These are phyloP conservation scores for Phytophthora palmivora DNA, from an alignment of 352 stramenopile genomes.

Conservation along the genomic window DNA sequence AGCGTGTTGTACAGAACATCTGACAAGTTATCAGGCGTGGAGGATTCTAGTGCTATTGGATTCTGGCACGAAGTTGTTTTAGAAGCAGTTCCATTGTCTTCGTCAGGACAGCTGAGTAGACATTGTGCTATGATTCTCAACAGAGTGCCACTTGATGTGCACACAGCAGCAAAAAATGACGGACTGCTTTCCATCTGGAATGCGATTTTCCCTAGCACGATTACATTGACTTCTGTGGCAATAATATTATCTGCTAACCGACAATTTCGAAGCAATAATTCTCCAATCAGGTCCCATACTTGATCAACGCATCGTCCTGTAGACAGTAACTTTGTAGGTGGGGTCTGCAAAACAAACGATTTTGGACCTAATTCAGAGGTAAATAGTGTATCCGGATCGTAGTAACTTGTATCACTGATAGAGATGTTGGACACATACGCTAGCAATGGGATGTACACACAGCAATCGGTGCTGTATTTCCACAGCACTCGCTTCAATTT, in stretches of 20 bases:
- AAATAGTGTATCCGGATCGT: conserved; percentile 42
- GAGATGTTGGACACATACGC: conserved; percentile 68
- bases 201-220: conserved; percentile 57
- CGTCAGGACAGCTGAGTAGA: conserved; percentile 8
- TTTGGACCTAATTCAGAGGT: conserved; percentile 13
- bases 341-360: conserved; percentile 41
- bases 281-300: conserved; percentile 73
- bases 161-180: conserved; percentile 62
- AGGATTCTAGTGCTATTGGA: neutral
- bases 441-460: conserved; percentile 65
- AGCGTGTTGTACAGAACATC: conserved; percentile 9
- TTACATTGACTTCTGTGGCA: conserved; percentile 44
- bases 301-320: conserved; percentile 48
- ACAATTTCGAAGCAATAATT: conserved; percentile 61
- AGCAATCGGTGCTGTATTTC: conserved; percentile 52
- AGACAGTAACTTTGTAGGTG: conserved; percentile 22
- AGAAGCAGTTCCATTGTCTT: neutral
- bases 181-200: conserved; percentile 55
- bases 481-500: conserved; percentile 59
- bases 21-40: neutral
- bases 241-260: conserved; percentile 15
- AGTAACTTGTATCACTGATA: conserved; percentile 64
- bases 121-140: conserved; percentile 51
- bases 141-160: conserved; percentile 57
- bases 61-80: neutral